Evolutionary conservation across 1,139 yeast species (phyloP).

Genomic region (Sugiyamaella castrensis): DNA sequence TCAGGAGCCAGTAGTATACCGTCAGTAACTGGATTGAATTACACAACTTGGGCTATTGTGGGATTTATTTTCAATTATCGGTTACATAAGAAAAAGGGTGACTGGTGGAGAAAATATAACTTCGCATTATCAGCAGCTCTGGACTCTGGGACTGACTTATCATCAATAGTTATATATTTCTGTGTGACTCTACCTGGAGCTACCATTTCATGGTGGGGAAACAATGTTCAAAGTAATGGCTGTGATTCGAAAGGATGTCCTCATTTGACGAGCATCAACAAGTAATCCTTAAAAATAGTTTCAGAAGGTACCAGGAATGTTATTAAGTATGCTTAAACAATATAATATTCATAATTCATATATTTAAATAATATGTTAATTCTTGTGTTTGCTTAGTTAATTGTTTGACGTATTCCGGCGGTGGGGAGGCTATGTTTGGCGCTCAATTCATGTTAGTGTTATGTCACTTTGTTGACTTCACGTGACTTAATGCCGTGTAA

Average conservation of each 20-base stretch:
- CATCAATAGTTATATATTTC: constrained; percentile 48
- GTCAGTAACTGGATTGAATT: constrained; percentile 14
- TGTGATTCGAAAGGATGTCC: constrained; percentile 11
- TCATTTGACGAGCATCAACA: background rate
- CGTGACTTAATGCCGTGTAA: no score
- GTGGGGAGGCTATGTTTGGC: no score
- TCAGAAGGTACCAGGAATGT: no score
- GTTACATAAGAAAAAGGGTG: constrained; percentile 47
- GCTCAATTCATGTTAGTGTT: no score
- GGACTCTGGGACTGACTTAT: constrained; percentile 48
- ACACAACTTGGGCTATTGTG: constrained; percentile 25
- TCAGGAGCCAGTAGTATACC: constrained; percentile 12
- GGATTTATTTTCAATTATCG: constrained; percentile 52
- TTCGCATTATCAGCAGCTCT: constrained; percentile 55
- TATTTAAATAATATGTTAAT: no score
- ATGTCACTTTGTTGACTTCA: no score
- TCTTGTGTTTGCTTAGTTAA: no score
- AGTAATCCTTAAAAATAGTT: no score
- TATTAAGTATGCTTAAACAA: no score
- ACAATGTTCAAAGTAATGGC: constrained; percentile 36
- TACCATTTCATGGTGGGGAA: constrained; percentile 59
- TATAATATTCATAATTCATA: no score
- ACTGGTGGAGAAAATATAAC: constrained; percentile 49
- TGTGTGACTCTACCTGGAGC: constrained; percentile 46
- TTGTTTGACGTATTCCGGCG: no score